These are phyloP conservation scores for Chaetoscypha palmicola DNA, from an alignment of 2,329 filamentous ascomycete genomes.

Conservation along the genomic window DNA sequence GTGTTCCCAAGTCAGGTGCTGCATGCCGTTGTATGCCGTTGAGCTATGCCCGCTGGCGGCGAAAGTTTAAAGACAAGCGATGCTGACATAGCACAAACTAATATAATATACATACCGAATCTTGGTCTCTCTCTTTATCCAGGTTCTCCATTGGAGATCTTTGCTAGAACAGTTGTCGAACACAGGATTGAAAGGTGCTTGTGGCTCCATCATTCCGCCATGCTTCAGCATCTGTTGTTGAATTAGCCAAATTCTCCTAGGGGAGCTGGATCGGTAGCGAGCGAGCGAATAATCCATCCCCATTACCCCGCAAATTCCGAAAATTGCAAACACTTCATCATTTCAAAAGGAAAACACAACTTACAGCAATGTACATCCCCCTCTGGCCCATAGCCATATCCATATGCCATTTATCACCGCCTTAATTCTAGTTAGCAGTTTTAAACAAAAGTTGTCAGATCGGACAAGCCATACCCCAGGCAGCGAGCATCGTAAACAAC, in stretches of 20 bases:
- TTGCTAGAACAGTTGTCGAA: conserved; percentile 38
- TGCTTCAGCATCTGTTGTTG: conserved; percentile 57
- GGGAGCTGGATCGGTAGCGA: no score
- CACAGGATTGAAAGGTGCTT: conserved; percentile 36
- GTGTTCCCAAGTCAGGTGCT: conserved; percentile 7
- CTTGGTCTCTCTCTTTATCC: conserved; percentile 57
- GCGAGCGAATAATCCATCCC: no score
- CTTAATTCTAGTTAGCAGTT: neutral
- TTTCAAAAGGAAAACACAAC: conserved; percentile 19
- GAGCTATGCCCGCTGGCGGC: conserved; percentile 5
- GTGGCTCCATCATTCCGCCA: conserved; percentile 56
- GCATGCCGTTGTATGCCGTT: neutral
- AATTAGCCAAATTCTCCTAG: conserved; percentile 1
- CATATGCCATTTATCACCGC: conserved; percentile 70
- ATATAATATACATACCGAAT: conserved; percentile 43
- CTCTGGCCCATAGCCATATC: conserved; percentile 68
- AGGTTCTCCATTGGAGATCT: conserved; percentile 53
- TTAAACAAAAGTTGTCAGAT: no score
- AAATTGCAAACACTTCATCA: no score
- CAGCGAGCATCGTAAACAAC: conserved; percentile 60
- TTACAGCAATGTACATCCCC: conserved; percentile 62
- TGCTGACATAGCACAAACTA: neutral
- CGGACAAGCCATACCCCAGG: conserved; percentile 47
- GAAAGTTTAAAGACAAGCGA: neutral
- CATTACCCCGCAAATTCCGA: no score